Evolutionary conservation across 2,329 filamentous ascomycete species (phyloP).

Genomic region (Stromatinia cepivora): DNA sequence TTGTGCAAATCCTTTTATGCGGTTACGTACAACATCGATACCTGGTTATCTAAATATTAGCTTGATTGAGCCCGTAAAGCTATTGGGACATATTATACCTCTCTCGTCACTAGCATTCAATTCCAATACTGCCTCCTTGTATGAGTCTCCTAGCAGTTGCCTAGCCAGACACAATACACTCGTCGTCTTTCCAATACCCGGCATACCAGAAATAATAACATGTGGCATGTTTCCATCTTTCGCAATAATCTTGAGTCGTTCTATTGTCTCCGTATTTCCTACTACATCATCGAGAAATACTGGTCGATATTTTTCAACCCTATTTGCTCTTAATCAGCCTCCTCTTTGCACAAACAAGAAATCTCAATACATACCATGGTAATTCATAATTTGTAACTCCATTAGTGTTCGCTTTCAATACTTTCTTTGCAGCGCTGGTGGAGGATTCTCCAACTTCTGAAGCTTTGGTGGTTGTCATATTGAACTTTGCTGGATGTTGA

Average conservation of each 20-base stretch:
- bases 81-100: conserved; percentile 50
- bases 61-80: conserved; percentile 10
- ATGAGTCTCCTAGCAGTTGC: conserved; percentile 86
- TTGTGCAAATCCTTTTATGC: conserved; percentile 97
- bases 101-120: conserved; percentile 95
- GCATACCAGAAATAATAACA: conserved; percentile 99
- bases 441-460: conserved; percentile 59
- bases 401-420: conserved; percentile 51
- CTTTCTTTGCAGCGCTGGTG: conserved; percentile 56
- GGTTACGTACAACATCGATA: conserved; percentile 94
- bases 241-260: conserved; percentile 95
- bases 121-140: conserved; percentile 96
- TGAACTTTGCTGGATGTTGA: conserved; percentile 11
- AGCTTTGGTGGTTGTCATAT: conserved; percentile 36
- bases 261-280: conserved; percentile 96
- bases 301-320: conserved; percentile 98
- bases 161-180: conserved; percentile 90
- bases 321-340: conserved; percentile 43
- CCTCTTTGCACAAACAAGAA: background rate
- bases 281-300: conserved; percentile 95
- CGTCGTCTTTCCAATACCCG: conserved; percentile 97
- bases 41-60: conserved; percentile 48
- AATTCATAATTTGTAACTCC: conserved; percentile 66
- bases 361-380: conserved; percentile 63
- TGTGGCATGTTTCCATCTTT: conserved; percentile 99